Evolutionary conservation across 1,139 yeast genomes (phyloP).

Genomic region (Taphrina sp.): DNA sequence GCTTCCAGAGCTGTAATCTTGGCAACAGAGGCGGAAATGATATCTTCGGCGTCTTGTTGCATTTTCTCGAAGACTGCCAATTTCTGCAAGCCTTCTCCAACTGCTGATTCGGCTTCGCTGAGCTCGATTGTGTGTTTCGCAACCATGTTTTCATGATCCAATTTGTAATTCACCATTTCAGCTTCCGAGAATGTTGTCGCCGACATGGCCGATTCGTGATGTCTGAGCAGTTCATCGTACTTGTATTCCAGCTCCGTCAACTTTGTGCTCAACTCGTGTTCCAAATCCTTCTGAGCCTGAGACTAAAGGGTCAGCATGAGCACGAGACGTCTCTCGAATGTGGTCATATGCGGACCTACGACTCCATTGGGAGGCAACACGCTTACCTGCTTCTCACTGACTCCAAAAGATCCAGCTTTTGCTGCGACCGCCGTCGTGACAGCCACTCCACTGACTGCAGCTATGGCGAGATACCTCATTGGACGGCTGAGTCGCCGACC

Average conservation of each 20-base stretch:
- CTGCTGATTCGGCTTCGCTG: not conserved
- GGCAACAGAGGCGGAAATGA: not conserved
- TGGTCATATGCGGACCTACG: too few relatives aligned
- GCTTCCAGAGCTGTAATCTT: not conserved
- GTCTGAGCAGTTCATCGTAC: not conserved
- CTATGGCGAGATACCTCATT: conserved; percentile 5
- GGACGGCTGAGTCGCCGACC: not conserved
- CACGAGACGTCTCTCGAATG: too few relatives aligned
- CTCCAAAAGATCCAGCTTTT: conserved; percentile 13
- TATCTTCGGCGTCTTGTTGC: conserved; percentile 2
- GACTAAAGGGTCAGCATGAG: too few relatives aligned
- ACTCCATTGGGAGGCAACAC: too few relatives aligned
- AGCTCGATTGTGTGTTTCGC: not conserved
- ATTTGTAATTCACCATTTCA: not conserved
- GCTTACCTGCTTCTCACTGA: too few relatives aligned
- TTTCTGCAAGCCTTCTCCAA: not conserved
- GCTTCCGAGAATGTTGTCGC: not conserved
- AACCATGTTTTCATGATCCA: not conserved
- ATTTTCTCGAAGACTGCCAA: not conserved
- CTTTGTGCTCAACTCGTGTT: too few relatives aligned
- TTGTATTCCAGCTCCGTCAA: not conserved
- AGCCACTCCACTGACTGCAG: conserved; percentile 18
- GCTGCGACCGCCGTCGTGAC: conserved; percentile 11
- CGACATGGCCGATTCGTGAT: not conserved
- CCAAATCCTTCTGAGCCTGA: too few relatives aligned